These are phyloP conservation scores for Amanita thiersii DNA, from an alignment of 768 basidiomycete genomes.

Conservation along the genomic window DNA sequence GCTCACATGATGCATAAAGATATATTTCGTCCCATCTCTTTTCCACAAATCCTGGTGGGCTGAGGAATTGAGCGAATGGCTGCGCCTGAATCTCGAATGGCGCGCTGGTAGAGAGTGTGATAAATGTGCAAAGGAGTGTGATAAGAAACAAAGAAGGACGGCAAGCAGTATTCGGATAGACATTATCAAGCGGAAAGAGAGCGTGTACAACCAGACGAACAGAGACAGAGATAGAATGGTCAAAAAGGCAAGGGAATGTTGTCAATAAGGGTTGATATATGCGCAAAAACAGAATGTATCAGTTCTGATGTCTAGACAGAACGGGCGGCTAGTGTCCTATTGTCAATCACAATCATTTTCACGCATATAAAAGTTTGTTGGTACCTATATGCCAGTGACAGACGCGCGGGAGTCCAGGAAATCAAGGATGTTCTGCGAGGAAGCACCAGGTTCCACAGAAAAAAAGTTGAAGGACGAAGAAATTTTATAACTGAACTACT, in stretches of 20 bases:
- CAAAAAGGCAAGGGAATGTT: neutral
- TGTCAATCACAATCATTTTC: too few relatives aligned
- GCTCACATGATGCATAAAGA: slow-evolving; percentile 45
- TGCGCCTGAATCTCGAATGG: neutral
- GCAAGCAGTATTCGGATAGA: neutral
- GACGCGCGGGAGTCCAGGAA: too few relatives aligned
- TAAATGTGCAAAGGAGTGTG: neutral
- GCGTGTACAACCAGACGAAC: neutral
- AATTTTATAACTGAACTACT: too few relatives aligned
- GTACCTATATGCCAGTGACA: too few relatives aligned
- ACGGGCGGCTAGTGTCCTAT: too few relatives aligned
- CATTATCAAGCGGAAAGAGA: neutral
- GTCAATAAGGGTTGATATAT: too few relatives aligned
- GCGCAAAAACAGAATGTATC: too few relatives aligned
- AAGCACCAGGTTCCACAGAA: too few relatives aligned
- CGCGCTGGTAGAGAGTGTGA: neutral
- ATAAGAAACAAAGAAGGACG: neutral
- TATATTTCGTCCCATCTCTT: slow-evolving; percentile 37
- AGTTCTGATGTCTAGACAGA: too few relatives aligned
- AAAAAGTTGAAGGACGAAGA: too few relatives aligned
- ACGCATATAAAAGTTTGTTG: too few relatives aligned
- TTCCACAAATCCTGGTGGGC: slow-evolving; percentile 23
- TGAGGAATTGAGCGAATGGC: neutral
- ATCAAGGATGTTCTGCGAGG: too few relatives aligned
- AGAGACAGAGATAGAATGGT: neutral